These are phyloP conservation scores for Fusarium nelsonii DNA, from an alignment of 2,329 filamentous ascomycete genomes.

Conservation along the genomic window DNA sequence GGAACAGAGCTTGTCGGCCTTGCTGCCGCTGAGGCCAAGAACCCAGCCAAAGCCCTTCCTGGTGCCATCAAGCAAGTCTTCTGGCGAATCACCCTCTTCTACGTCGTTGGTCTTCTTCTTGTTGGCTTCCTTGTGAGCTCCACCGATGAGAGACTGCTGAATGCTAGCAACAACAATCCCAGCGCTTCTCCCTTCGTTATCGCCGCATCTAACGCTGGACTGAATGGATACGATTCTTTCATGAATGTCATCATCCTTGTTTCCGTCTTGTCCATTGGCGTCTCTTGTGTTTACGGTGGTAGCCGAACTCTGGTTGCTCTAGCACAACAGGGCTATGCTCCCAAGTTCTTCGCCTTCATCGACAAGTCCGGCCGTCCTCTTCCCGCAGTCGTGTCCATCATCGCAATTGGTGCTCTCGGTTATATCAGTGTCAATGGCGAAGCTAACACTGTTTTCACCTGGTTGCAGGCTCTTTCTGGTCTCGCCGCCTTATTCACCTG, in stretches of 20 bases:
- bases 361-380: conserved; percentile 69
- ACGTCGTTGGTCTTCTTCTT: conserved; percentile 65
- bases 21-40: conserved; percentile 76
- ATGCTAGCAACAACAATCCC: conserved; percentile 56
- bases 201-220: conserved; percentile 65
- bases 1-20: conserved; percentile 82
- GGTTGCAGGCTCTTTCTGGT: conserved; percentile 75
- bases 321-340: conserved; percentile 70
- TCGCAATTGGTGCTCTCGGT: conserved; percentile 64
- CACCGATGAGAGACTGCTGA: conserved; percentile 61
- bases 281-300: conserved; percentile 70
- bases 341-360: conserved; percentile 67
- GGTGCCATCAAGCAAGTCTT: conserved; percentile 85
- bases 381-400: conserved; percentile 60
- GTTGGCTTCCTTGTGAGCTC: conserved; percentile 64
- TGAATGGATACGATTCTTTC: conserved; percentile 65
- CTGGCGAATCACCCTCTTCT: conserved; percentile 69
- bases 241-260: conserved; percentile 72
- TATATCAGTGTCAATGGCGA: conserved; percentile 60
- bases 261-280: conserved; percentile 69
- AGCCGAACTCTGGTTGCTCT: conserved; percentile 70
- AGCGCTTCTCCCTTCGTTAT: conserved; percentile 68
- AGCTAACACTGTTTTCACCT: conserved; percentile 69
- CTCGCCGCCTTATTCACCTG: conserved; percentile 76
- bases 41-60: conserved; percentile 79